Conservation (phyloP, 164 flowering plant genomes). For the Vitis amurensis region DNA sequence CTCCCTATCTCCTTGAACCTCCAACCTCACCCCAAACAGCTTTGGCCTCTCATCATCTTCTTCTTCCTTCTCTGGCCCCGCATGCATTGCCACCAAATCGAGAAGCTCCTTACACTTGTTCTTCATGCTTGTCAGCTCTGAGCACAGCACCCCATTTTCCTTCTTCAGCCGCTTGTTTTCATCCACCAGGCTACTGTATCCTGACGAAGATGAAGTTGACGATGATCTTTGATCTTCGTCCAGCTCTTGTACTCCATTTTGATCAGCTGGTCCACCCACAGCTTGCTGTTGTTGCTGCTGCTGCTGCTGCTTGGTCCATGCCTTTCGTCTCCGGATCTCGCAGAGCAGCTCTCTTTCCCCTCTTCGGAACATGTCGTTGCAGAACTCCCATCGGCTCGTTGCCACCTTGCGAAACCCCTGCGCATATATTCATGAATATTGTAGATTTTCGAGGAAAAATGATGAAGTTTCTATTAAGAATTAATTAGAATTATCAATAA, state of each 20-base stretch:
- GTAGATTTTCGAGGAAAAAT: neutral
- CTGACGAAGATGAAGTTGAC: conserved; percentile 53
- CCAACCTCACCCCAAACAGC: conserved; percentile 76
- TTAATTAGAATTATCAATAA: no score
- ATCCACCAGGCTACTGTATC: conserved; percentile 38
- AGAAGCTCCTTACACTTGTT: conserved; percentile 66
- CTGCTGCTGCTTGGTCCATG: conserved; percentile 46
- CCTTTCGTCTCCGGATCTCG: conserved; percentile 63
- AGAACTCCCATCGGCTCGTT: conserved; percentile 79
- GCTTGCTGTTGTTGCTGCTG: conserved; percentile 4
- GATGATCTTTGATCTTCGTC: conserved; percentile 64
- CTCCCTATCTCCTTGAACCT: conserved; percentile 40
- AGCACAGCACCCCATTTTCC: conserved; percentile 52
- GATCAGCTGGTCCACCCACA: neutral
- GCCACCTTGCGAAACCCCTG: conserved; percentile 75
- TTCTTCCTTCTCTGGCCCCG: conserved; percentile 17
- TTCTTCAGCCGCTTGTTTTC: conserved; percentile 68
- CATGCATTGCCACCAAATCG: conserved; percentile 44
- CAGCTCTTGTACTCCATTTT: neutral
- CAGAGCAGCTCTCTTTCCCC: conserved; percentile 51
- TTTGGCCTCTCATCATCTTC: conserved; percentile 40
- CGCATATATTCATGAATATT: neutral
- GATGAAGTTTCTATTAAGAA: no score
- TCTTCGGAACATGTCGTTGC: conserved; percentile 65
- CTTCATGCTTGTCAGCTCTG: conserved; percentile 55